Evolutionary conservation across 345 rosid genomes (phyloP).

Genomic region (Eucalyptus regnans): DNA sequence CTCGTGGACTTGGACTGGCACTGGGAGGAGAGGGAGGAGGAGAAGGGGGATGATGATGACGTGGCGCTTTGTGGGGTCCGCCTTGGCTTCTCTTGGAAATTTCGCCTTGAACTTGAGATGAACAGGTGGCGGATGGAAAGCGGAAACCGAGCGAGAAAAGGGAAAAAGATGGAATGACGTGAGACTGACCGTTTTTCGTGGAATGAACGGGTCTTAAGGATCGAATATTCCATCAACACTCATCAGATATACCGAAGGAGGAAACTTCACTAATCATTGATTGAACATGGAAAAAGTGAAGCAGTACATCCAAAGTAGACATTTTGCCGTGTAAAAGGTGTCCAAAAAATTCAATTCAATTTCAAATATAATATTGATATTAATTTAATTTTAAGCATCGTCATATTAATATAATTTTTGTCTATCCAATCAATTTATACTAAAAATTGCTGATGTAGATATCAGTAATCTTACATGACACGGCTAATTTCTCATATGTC

Average conservation of each 20-base stretch:
- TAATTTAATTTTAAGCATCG: too few relatives aligned
- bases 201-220: neutral
- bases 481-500: accelerated
- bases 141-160: neutral
- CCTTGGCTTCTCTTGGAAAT: neutral
- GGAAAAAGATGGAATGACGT: neutral
- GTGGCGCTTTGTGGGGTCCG: neutral
- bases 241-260: neutral
- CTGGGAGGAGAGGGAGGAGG: neutral
- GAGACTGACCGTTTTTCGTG: neutral
- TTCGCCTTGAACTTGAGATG: neutral
- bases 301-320: too few relatives aligned
- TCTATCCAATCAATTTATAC: neutral
- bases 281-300: neutral
- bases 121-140: neutral
- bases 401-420: too few relatives aligned
- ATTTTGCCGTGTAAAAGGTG: too few relatives aligned
- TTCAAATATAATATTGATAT: too few relatives aligned
- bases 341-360: too few relatives aligned
- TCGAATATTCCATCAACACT: neutral
- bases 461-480: accelerated
- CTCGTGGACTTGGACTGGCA: neutral
- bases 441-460: accelerated
- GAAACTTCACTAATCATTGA: neutral
- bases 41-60: neutral